Conservation (phyloP, 2,329 filamentous ascomycete genomes). For the Fusarium tjaetaba region DNA sequence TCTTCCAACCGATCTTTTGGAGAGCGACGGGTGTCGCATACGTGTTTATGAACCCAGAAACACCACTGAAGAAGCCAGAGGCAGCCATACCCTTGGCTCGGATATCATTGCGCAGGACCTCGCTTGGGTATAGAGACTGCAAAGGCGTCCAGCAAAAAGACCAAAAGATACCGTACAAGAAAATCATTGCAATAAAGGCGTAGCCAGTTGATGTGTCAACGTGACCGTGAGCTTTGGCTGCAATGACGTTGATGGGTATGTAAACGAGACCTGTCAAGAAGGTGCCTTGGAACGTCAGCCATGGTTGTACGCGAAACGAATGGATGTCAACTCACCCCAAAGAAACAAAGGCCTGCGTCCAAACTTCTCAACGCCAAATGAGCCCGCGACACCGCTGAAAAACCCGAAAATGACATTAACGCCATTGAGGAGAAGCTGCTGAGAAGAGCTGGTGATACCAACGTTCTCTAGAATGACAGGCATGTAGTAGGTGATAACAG, state of each 20-base stretch:
- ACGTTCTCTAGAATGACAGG: background rate
- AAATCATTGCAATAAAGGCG: slow-evolving; percentile 1
- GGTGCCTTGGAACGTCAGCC: background rate
- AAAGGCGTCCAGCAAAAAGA: slow-evolving; percentile 8
- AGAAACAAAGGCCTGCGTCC: background rate
- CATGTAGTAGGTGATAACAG: slow-evolving; percentile 2
- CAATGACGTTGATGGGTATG: slow-evolving; percentile 3
- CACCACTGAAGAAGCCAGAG: background rate
- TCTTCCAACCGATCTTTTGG: background rate
- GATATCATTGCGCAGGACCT: background rate
- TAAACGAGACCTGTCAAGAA: slow-evolving; percentile 3
- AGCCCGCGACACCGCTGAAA: background rate
- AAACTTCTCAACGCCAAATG: background rate
- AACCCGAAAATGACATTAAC: background rate
- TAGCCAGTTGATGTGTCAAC: background rate
- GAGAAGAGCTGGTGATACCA: slow-evolving; percentile 4
- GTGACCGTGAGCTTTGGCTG: background rate
- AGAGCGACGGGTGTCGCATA: slow-evolving; percentile 2
- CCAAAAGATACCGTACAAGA: background rate
- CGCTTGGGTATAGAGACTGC: background rate
- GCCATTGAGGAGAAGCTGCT: background rate
- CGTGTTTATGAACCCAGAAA: background rate
- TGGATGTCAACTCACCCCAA: background rate
- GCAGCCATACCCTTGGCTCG: slow-evolving; percentile 1
- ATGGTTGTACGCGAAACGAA: background rate